Evolutionary conservation across 305 asterid species (phyloP), one percentile per base, ranked within the genome.

Genomic region (Lippia alba): DNA sequence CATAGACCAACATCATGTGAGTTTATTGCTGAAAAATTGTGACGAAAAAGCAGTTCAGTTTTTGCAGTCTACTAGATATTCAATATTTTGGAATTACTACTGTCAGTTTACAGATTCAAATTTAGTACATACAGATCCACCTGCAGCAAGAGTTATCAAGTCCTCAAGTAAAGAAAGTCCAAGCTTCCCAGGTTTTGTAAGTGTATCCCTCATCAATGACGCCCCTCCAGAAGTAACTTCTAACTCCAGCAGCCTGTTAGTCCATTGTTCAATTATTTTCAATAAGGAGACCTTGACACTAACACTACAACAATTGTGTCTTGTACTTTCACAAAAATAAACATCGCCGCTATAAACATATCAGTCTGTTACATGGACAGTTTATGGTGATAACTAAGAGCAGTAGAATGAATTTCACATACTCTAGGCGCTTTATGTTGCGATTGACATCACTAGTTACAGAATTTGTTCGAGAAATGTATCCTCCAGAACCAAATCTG

Each of bases 81-180:
- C 69, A 56, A 65, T 55, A 71, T 55, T 73, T 60, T 69, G 55
- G 76, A 65, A 70, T 63, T 69, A 61, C 20, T 51, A 74, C 66
- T 70, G 49, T 78, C 56, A 55, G 75, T 74, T 62, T 67, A 75
- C 66, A 62, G 61, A 78, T 86, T 69, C 75, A 74, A 65, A 81
- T 77, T 80, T 71, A 76, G 91, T 92, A 94, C 99, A 87, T 94
- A 94, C 99, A 85, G 97, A 91, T 91, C 99, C 99, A 91, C 97
- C 97, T 90, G 99, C 99, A 83, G 99, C 99, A 86, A 94, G 96
- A 87, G 97, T 90, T 65, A 96, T 85, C 86, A 94, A 89, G 87
- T 94, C 99, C 87, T 91, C 97, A 54, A 94, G 96, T 85, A 94
- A 91, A 81, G 86, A 86, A 77, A 91, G 96, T 74, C 97, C 99